Conservation (phyloP, 176 grass and related monocot species). For the Oryza meridionalis region DNA sequence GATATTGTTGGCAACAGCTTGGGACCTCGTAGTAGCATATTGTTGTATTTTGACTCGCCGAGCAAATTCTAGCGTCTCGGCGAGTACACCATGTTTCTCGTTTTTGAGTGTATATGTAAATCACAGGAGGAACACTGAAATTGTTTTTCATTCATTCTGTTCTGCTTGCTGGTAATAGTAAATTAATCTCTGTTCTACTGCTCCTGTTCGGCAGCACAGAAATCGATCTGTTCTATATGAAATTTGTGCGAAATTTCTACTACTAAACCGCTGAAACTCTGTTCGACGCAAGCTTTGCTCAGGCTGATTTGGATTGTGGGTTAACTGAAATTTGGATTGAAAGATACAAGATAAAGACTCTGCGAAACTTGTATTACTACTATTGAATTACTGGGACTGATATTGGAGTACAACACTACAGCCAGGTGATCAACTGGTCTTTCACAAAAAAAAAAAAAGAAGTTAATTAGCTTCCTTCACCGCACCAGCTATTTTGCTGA, state of each 20-base stretch:
- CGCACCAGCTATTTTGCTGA: not conserved
- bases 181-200: not conserved
- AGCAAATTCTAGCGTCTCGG: constrained; percentile 21
- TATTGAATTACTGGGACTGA: not conserved
- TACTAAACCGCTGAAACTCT: too few species aligned
- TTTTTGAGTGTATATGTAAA: not conserved
- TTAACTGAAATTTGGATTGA: too few species aligned
- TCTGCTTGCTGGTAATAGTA: not conserved
- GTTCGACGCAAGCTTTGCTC: too few species aligned
- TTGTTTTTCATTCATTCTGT: not conserved
- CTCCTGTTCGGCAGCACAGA: not conserved
- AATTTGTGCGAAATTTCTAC: not conserved
- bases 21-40: constrained; percentile 10
- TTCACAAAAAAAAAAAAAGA: not conserved
- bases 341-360: too few species aligned
- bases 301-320: too few species aligned
- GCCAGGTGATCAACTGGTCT: not conserved
- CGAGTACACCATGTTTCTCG: not conserved
- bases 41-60: not conserved
- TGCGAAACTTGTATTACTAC: too few species aligned
- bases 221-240: not conserved
- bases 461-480: not conserved
- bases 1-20: constrained; percentile 11
- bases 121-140: not conserved
- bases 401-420: not conserved